phyloP scores from a whole-genome alignment of 768 basidiomycete genomes.

The Naganishia friedmannii region DNA sequence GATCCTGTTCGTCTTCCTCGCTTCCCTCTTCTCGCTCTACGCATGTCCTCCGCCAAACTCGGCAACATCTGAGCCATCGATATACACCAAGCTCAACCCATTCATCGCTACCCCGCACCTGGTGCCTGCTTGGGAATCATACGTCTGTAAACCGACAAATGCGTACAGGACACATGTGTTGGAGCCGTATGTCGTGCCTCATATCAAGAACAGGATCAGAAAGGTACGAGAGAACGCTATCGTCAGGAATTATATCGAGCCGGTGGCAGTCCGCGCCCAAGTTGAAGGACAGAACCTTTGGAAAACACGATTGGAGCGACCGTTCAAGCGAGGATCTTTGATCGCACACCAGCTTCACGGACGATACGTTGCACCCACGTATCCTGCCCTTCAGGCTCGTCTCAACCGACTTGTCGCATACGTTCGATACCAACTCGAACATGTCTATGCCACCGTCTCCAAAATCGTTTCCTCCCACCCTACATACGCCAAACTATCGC shows the following conservation, averaged over 20 bases:
- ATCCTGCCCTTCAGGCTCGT: conserved; percentile 1
- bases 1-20: conserved; percentile 18
- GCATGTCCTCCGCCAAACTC: conserved; percentile 16
- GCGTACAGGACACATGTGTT: conserved; percentile 27
- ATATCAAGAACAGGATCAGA: conserved; percentile 20
- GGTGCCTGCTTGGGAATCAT: conserved; percentile 29
- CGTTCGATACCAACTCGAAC: conserved; percentile 3
- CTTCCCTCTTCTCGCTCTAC: conserved; percentile 22
- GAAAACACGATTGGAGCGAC: conserved; percentile 8
- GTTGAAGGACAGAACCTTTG: conserved; percentile 7
- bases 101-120: conserved; percentile 19
- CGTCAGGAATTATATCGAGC: conserved; percentile 23
- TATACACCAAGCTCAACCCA: conserved; percentile 27
- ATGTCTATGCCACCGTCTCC: background rate
- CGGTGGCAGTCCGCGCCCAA: conserved; percentile 2
- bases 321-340: background rate
- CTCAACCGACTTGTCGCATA: conserved; percentile 4
- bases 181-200: conserved; percentile 32
- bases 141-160: conserved; percentile 30
- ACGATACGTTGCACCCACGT: conserved; percentile 1
- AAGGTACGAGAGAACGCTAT: conserved; percentile 24
- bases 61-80: background rate
- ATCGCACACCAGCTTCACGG: background rate
- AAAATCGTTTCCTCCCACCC: conserved; percentile 13
- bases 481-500: background rate